phyloP scores from a whole-genome alignment of 169 alveolate genomes.

The Perkinsus olseni region DNA sequence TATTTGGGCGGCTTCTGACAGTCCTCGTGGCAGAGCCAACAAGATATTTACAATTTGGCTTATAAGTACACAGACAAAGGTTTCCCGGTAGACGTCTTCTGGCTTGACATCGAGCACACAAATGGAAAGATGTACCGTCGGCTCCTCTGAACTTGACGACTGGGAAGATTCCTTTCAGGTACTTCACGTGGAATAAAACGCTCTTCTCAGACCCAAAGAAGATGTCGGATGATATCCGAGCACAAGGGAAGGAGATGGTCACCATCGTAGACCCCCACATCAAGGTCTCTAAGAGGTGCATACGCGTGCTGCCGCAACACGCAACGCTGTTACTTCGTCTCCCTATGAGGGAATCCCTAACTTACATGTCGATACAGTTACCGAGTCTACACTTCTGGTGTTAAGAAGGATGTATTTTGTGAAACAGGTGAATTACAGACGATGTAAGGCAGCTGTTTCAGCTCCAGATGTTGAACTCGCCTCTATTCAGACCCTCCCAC shows the following conservation, averaged over 20 bases:
- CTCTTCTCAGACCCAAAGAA: slow-evolving; percentile 54
- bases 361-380: background rate
- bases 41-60: background rate
- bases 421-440: background rate
- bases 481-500: background rate
- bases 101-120: slow-evolving; percentile 86
- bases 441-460: background rate
- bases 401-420: background rate
- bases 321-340: background rate
- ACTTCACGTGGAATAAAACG: slow-evolving; percentile 66
- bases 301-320: background rate
- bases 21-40: background rate
- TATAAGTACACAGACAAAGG: slow-evolving; percentile 5
- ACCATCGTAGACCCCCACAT: slow-evolving; percentile 81
- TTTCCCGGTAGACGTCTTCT: slow-evolving; percentile 71
- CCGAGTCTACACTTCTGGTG: background rate
- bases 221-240: slow-evolving; percentile 41
- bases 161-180: too few relatives aligned
- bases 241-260: slow-evolving; percentile 51
- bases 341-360: background rate
- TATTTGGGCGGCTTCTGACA: background rate
- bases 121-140: slow-evolving; percentile 35
- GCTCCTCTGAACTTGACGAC: background rate
- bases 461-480: background rate
- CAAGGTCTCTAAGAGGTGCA: slow-evolving; percentile 2